A percentile compares a stretch with the other conserved stretches of the same genome.
Evolutionary conservation across 106 monocot genomes (phyloP).

Genomic region (Platanthera guangdongensis): DNA sequence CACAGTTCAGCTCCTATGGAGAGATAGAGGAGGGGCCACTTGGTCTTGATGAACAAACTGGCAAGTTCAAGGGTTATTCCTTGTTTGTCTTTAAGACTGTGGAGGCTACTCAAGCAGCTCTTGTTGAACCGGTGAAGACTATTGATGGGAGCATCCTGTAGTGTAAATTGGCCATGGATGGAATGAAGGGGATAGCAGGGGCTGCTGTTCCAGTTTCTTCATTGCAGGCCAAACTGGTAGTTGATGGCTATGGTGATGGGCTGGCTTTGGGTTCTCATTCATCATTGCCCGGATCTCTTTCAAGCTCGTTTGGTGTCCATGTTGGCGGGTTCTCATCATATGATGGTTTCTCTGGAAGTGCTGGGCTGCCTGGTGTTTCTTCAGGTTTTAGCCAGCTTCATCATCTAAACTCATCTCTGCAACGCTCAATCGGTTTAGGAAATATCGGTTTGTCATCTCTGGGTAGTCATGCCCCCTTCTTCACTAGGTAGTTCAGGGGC

Average conservation of each 20-base stretch:
- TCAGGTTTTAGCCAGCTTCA: slow-evolving; percentile 1
- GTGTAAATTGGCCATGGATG: slow-evolving; percentile 72
- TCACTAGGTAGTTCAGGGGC: slow-evolving; percentile 1
- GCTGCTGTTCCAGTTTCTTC: not conserved
- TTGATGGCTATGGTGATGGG: slow-evolving; percentile 3
- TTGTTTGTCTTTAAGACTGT: too few relatives aligned
- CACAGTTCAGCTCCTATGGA: too few relatives aligned
- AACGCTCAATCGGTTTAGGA: slow-evolving; percentile 5
- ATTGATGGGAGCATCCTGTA: too few relatives aligned
- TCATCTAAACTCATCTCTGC: not conserved
- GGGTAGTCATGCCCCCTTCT: slow-evolving; percentile 2
- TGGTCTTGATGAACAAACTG: too few relatives aligned
- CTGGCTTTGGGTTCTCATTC: slow-evolving; percentile 2
- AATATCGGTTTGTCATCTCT: not conserved
- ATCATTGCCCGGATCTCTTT: slow-evolving; percentile 8
- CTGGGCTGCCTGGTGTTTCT: not conserved
- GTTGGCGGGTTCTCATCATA: slow-evolving; percentile 1
- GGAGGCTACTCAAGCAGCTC: too few relatives aligned
- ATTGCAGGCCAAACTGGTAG: not conserved
- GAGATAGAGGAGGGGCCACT: too few relatives aligned
- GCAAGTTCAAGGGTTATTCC: too few relatives aligned
- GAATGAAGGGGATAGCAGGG: slow-evolving; percentile 65
- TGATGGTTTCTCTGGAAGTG: slow-evolving; percentile 4
- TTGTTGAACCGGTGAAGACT: too few relatives aligned
- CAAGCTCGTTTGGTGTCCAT: slow-evolving; percentile 9